These are phyloP conservation scores for Clonostachys rosea DNA, from an alignment of 2,329 filamentous ascomycete species.

Conservation along the genomic window DNA sequence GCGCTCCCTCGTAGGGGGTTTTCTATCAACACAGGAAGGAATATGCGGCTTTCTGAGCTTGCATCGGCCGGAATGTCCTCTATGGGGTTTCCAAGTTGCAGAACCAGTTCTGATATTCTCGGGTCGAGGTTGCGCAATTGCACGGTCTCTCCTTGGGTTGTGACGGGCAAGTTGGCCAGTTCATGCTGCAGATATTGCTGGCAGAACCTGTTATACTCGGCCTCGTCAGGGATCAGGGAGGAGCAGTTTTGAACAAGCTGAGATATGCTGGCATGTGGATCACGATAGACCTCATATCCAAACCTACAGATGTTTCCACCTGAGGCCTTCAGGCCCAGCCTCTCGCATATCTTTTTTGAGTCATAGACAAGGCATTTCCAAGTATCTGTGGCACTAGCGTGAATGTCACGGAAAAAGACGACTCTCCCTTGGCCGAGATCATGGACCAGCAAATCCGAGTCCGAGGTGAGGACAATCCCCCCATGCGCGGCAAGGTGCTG, in stretches of 20 bases:
- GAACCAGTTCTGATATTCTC: conserved; percentile 28
- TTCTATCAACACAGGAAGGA: conserved; percentile 61
- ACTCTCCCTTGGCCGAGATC: conserved; percentile 64
- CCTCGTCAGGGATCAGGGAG: conserved; percentile 8
- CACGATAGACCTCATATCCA: conserved; percentile 4
- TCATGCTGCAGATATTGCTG: conserved; percentile 21
- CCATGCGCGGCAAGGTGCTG: conserved; percentile 48
- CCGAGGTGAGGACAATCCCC: conserved; percentile 68
- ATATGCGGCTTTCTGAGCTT: conserved; percentile 37
- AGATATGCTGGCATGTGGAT: conserved; percentile 17
- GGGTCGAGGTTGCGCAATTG: conserved; percentile 23
- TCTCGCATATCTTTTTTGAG: conserved; percentile 24
- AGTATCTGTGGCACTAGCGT: conserved; percentile 18
- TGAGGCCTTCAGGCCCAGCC: conserved; percentile 28
- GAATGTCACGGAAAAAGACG: conserved; percentile 63
- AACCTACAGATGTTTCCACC: not conserved
- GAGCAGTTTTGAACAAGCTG: conserved; percentile 19
- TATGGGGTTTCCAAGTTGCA: conserved; percentile 16
- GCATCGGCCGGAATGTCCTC: conserved; percentile 6
- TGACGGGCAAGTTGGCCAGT: conserved; percentile 8
- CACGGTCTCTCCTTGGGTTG: conserved; percentile 4
- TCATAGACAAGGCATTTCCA: not conserved
- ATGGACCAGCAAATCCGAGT: conserved; percentile 80
- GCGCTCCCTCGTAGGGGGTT: conserved; percentile 48
- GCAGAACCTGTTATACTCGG: conserved; percentile 19